A percentile compares a stretch with the other conserved stretches of the same genome.
Evolutionary conservation across 305 asterid genomes (phyloP).

Genomic region (Vinca major): DNA sequence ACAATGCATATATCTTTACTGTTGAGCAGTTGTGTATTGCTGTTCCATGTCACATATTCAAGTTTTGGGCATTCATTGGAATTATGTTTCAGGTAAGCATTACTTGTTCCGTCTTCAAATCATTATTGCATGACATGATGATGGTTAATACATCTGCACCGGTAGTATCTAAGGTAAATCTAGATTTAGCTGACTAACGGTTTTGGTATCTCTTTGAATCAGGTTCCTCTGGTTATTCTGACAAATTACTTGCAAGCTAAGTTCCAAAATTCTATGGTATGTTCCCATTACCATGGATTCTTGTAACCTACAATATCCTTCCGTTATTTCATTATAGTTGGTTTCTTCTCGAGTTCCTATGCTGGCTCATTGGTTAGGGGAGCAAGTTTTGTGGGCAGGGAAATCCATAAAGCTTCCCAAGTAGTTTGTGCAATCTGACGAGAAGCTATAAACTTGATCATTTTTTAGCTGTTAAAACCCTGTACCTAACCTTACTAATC

Average conservation of each 20-base stretch:
- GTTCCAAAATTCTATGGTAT: constrained; percentile 83
- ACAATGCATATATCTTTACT: constrained; percentile 21
- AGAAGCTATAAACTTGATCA: no score
- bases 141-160: background rate
- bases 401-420: background rate
- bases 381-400: background rate
- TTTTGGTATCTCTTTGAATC: constrained; percentile 22
- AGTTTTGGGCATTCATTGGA: constrained; percentile 90
- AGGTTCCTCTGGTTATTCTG: constrained; percentile 85
- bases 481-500: background rate
- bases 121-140: background rate
- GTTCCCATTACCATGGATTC: constrained; percentile 5
- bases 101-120: background rate
- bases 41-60: constrained; percentile 95
- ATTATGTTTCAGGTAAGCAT: constrained; percentile 81
- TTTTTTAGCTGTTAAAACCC: background rate
- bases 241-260: constrained; percentile 81
- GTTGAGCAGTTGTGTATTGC: constrained; percentile 75
- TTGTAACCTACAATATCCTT: background rate
- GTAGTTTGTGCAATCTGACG: no score
- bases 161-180: background rate
- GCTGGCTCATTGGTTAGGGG: background rate
- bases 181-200: background rate
- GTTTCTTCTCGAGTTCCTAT: background rate
- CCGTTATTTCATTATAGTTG: background rate